Conservation (phyloP, 306 rosid species). For the Corylus americana region DNA sequence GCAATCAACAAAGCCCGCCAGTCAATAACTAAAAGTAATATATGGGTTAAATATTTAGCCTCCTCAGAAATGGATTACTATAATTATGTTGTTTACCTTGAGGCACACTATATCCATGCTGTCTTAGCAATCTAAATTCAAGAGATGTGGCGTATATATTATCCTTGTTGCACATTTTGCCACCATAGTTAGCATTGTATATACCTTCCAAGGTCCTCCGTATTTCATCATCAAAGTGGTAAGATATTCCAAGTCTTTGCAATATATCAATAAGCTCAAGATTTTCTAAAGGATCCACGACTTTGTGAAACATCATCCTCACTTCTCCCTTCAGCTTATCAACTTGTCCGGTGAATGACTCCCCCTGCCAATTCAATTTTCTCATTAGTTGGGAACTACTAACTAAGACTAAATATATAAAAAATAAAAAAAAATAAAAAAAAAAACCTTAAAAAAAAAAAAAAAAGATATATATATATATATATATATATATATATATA, state of each 20-base stretch:
- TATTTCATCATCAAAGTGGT: slow-evolving; percentile 23
- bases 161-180: background rate
- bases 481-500: too few relatives aligned
- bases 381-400: background rate
- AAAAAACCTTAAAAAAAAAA: too few relatives aligned
- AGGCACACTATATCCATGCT: background rate
- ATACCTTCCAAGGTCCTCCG: background rate
- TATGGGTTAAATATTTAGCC: too few relatives aligned
- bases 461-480: too few relatives aligned
- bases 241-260: slow-evolving; percentile 21
- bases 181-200: background rate
- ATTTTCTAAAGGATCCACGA: slow-evolving; percentile 11
- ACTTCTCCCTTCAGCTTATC: slow-evolving; percentile 17
- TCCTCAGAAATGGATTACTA: too few relatives aligned
- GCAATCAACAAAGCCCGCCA: background rate
- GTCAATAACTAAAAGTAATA: too few relatives aligned
- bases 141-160: slow-evolving; percentile 18
- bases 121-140: slow-evolving; percentile 17
- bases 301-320: background rate
- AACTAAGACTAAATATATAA: background rate
- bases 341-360: background rate
- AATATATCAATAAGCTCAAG: slow-evolving; percentile 22
- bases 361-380: background rate
- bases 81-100: slow-evolving; percentile 6
- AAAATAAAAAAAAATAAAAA: background rate